A percentile compares a stretch with the other conserved stretches of the same genome.
phyloP scores from a whole-genome alignment of 202 grass and related monocot species.

The Panicum virgatum region DNA sequence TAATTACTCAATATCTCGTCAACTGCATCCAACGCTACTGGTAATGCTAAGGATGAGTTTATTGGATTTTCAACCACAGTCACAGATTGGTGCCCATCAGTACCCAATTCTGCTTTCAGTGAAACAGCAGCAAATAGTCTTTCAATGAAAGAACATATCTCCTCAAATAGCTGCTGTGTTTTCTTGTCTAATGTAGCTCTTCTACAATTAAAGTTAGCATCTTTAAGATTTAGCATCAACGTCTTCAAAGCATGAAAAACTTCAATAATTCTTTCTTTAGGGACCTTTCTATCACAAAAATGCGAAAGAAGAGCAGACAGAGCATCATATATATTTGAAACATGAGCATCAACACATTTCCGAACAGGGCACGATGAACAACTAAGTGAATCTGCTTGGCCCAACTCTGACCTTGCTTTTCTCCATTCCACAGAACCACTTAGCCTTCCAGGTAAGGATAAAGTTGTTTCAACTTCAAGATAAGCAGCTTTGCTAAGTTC shows the following conservation, averaged over 20 bases:
- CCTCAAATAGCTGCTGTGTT: conserved; percentile 49
- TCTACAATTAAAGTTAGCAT: conserved; percentile 57
- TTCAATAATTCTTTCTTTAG: conserved; percentile 55
- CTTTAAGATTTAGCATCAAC: conserved; percentile 67
- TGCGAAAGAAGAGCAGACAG: conserved; percentile 60
- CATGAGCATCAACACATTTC: conserved; percentile 91
- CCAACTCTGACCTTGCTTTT: conserved; percentile 72
- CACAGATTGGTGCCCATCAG: conserved; percentile 55
- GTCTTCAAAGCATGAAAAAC: conserved; percentile 50
- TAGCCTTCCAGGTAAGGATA: conserved; percentile 89
- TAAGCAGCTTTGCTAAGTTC: conserved; percentile 72
- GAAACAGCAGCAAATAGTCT: conserved; percentile 72
- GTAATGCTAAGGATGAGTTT: conserved; percentile 76
- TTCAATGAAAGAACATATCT: conserved; percentile 64
- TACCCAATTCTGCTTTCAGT: conserved; percentile 55
- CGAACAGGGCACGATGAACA: conserved; percentile 76
- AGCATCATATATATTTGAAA: conserved; percentile 75
- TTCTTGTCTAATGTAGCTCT: conserved; percentile 56
- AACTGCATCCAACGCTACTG: conserved; percentile 80
- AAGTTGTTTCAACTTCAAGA: conserved; percentile 54
- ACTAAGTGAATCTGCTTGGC: conserved; percentile 56
- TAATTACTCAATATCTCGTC: conserved; percentile 73
- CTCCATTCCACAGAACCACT: conserved; percentile 95
- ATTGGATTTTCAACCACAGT: conserved; percentile 62
- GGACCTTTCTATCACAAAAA: conserved; percentile 46